phyloP scores from a whole-genome alignment of 140 eudicot species.

The Cichorium intybus region DNA sequence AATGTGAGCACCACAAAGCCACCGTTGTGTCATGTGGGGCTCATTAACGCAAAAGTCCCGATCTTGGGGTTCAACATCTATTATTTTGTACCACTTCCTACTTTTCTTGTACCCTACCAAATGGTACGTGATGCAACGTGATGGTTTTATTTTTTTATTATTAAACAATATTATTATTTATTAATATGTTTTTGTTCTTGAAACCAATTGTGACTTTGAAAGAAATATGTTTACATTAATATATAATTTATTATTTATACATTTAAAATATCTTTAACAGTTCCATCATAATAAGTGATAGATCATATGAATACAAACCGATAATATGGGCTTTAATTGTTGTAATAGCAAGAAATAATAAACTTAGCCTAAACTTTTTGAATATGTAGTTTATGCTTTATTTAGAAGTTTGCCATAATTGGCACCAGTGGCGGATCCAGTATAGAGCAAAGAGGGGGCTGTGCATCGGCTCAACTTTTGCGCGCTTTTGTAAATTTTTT shows the following conservation, averaged over 20 bases:
- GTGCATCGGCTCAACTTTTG: no score
- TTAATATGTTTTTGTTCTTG: neutral
- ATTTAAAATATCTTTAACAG: neutral
- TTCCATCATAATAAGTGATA: neutral
- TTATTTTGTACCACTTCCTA: constrained; percentile 18
- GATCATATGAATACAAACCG: neutral
- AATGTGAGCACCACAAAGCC: neutral
- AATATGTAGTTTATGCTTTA: no score
- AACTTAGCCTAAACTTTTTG: neutral
- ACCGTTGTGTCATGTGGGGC: neutral
- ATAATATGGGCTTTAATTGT: neutral
- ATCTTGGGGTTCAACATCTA: neutral
- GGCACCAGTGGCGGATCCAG: no score
- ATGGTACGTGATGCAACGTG: constrained; percentile 27
- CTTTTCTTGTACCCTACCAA: constrained; percentile 35
- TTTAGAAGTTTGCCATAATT: no score
- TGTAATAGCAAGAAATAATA: neutral
- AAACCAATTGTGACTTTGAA: neutral
- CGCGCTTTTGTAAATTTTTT: no score
- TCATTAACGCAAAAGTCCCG: constrained; percentile 1
- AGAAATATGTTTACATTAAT: neutral
- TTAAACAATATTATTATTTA: constrained; percentile 12
- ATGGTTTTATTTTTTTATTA: constrained; percentile 13
- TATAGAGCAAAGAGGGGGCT: no score
- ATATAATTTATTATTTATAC: neutral